Evolutionary conservation across 768 basidiomycete genomes (phyloP).

Genomic region (Fomitopsis serialis): DNA sequence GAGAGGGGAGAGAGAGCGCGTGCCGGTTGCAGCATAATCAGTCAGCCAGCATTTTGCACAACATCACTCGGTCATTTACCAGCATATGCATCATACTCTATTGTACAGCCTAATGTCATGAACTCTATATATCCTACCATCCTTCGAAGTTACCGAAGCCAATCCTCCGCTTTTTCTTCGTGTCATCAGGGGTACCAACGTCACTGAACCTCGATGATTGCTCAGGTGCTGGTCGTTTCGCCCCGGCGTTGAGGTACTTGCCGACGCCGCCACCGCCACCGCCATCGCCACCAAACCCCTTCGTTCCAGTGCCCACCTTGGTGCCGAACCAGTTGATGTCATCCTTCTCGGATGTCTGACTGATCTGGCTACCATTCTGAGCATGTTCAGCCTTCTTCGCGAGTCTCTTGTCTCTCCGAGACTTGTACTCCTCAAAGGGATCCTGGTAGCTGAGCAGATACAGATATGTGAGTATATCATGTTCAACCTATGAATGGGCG

Average conservation of each 20-base stretch:
- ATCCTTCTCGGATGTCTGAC: conserved; percentile 40
- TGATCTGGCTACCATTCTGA: conserved; percentile 21
- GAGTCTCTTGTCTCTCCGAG: conserved; percentile 72
- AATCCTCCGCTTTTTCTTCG: conserved; percentile 74
- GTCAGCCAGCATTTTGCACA: too few species aligned
- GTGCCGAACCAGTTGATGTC: conserved; percentile 86
- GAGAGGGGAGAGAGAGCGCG: conserved; percentile 13
- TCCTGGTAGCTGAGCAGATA: conserved; percentile 69
- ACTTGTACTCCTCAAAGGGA: conserved; percentile 92
- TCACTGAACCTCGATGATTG: conserved; percentile 6
- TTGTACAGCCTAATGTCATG: not conserved
- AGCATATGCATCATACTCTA: conserved; percentile 8
- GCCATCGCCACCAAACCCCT: conserved; percentile 24
- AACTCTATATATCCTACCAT: conserved; percentile 42
- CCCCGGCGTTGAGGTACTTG: conserved; percentile 57
- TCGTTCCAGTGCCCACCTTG: conserved; percentile 56
- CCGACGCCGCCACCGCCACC: conserved; percentile 69
- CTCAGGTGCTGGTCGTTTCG: conserved; percentile 17
- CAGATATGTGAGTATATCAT: not conserved
- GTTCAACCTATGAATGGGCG: not conserved
- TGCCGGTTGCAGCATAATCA: conserved; percentile 24
- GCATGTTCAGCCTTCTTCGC: conserved; percentile 49
- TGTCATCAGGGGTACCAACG: conserved; percentile 33
- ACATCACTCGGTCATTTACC: too few species aligned
- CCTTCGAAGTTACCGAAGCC: conserved; percentile 91